phyloP scores from a whole-genome alignment of 2,329 filamentous ascomycete species.

The Zopfia rhizophila region DNA sequence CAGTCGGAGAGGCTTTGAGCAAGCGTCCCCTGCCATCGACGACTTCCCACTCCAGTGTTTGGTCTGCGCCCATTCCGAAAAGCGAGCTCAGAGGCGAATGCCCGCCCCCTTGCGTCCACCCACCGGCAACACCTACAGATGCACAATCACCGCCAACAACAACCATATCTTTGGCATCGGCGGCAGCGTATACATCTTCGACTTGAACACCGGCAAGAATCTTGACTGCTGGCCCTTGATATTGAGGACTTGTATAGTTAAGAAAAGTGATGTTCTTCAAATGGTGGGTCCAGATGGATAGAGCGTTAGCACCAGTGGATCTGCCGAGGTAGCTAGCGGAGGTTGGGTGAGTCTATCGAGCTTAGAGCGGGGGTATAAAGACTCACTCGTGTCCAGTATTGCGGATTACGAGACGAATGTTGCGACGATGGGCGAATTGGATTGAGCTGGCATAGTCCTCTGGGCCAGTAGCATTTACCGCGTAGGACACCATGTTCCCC shows the following conservation, averaged over 20 bases:
- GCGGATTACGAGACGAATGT: slow-evolving; percentile 36
- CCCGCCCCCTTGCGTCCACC: slow-evolving; percentile 44
- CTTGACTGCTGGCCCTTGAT: slow-evolving; percentile 38
- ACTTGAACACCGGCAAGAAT: slow-evolving; percentile 41
- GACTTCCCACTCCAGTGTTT: slow-evolving; percentile 43
- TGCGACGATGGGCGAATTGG: slow-evolving; percentile 35
- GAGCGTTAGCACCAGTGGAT: slow-evolving; percentile 39
- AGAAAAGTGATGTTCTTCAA: slow-evolving; percentile 34
- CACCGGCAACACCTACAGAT: slow-evolving; percentile 46
- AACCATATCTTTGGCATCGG: slow-evolving; percentile 26
- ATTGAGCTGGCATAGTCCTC: slow-evolving; percentile 30
- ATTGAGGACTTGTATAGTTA: slow-evolving; percentile 30
- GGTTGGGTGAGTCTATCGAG: no score
- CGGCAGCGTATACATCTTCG: slow-evolving; percentile 34
- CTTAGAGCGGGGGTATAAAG: no score
- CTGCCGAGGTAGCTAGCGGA: slow-evolving; percentile 33
- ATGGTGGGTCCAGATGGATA: slow-evolving; percentile 43
- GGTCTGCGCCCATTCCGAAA: slow-evolving; percentile 43
- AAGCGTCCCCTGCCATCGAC: slow-evolving; percentile 42
- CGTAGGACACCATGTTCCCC: slow-evolving; percentile 44
- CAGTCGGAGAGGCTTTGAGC: slow-evolving; percentile 36
- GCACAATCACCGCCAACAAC: slow-evolving; percentile 44
- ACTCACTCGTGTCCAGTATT: slow-evolving; percentile 43
- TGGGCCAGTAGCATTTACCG: slow-evolving; percentile 38
- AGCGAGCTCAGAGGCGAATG: slow-evolving; percentile 34